These are phyloP conservation scores for Ramaria rubella DNA, from an alignment of 768 basidiomycete species.

Conservation along the genomic window DNA sequence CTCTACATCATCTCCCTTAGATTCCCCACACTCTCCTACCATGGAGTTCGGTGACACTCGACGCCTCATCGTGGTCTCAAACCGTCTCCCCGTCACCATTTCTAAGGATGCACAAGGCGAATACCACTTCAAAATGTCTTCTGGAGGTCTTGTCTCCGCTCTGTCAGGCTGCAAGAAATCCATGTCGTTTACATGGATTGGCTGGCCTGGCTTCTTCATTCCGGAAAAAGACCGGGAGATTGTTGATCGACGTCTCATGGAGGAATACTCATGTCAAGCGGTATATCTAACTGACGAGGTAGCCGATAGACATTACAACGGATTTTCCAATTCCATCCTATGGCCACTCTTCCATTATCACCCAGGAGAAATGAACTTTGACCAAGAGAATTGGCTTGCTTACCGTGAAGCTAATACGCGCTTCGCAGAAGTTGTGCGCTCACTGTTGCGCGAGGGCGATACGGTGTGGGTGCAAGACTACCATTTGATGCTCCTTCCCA, in stretches of 20 bases:
- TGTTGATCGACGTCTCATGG: slow-evolving; percentile 88
- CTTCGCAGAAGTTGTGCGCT: slow-evolving; percentile 85
- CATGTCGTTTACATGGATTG: slow-evolving; percentile 96
- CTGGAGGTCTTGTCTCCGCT: slow-evolving; percentile 95
- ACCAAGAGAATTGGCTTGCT: slow-evolving; percentile 96
- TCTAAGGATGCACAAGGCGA: slow-evolving; percentile 87
- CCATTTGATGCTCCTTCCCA: slow-evolving; percentile 95
- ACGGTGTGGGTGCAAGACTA: slow-evolving; percentile 99
- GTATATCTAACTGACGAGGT: slow-evolving; percentile 98
- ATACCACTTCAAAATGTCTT: slow-evolving; percentile 99
- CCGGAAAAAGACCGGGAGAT: slow-evolving; percentile 84
- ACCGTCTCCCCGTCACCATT: slow-evolving; percentile 93
- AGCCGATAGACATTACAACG: slow-evolving; percentile 97
- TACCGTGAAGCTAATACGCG: slow-evolving; percentile 95
- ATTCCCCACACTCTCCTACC: slow-evolving; percentile 4
- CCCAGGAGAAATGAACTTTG: slow-evolving; percentile 99
- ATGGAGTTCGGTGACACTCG: slow-evolving; percentile 46
- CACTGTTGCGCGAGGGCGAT: slow-evolving; percentile 73
- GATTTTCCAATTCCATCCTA: slow-evolving; percentile 98
- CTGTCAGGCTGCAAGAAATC: slow-evolving; percentile 98
- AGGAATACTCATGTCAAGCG: slow-evolving; percentile 95
- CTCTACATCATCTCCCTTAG: not conserved
- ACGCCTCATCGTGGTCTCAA: slow-evolving; percentile 92
- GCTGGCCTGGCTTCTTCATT: slow-evolving; percentile 92
- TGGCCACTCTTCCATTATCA: slow-evolving; percentile 99